Base-by-base conservation (phyloP, 495 filamentous ascomycete genomes). In the Hyaloscypha hepaticicola region DNA sequence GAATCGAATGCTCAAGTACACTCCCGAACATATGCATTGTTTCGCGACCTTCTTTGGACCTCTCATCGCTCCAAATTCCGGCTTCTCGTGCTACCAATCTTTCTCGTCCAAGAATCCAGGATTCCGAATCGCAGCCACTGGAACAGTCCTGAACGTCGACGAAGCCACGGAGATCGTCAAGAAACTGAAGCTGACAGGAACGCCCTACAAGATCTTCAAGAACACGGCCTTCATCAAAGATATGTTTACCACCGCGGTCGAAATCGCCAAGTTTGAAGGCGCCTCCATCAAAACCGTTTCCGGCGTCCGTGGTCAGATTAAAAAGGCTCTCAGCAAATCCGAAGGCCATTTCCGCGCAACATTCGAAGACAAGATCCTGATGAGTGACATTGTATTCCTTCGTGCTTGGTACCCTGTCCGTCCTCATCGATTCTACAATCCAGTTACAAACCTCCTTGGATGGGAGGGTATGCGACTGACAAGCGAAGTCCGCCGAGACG, bases 181-280 rank as follows among this genome's bases (percentile, higher is more conserved):
- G 83, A 99, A 99, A 81, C 86, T 99, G 70, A 99, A 98, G 74
- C 84, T 99, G 28, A 96, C 91, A 19, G 93, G 93, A 67, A 81
- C 85, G 28, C 92, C 95, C 6, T 93, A 92, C 79, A 99, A 98
- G 80, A 96, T 99, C 76, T 99, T 97, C 85, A 96, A 96, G 73
- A 99, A 99, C 78, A 99, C 95, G 0, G 92, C 95, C 21, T 98
- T 99, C 77, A 95, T 99, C 80, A 94, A 93, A 74, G 92, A 97
- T 75, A 99, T 99, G 95, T 99, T 99, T 81, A 93, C 84, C 70
- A 88, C 88, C 0, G 80, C 90, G 0, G 83, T 99, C 16, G 95
- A 99, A 73, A 92, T 98, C 63, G 94, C 95, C 74, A 98, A 98
- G 77, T 98, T 99, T 71, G 95, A 98, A 78, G 96, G 95, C 41